These are phyloP conservation scores for Graphilbum fragrans DNA, from an alignment of 2,329 filamentous ascomycete species.

Conservation along the genomic window DNA sequence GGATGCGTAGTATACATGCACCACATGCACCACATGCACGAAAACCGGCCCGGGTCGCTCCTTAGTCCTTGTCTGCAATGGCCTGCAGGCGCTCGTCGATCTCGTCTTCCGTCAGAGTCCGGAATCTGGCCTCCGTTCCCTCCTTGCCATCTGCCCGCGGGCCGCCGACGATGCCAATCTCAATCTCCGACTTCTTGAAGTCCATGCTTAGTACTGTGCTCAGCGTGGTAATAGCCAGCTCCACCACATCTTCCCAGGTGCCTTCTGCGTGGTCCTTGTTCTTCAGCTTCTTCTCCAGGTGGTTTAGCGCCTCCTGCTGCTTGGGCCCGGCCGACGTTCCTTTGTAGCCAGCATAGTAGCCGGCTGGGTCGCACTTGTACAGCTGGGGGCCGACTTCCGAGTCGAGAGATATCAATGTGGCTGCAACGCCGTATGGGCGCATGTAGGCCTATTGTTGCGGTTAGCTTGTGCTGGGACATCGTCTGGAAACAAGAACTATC, in stretches of 20 bases:
- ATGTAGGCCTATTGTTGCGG: slow-evolving; percentile 61
- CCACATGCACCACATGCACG: no score
- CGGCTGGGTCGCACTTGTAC: slow-evolving; percentile 96
- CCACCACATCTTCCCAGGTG: slow-evolving; percentile 93
- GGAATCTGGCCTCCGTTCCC: slow-evolving; percentile 68
- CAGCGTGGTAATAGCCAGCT: slow-evolving; percentile 87
- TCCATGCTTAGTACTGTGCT: slow-evolving; percentile 97
- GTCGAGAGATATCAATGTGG: slow-evolving; percentile 88
- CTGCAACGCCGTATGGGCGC: slow-evolving; percentile 92
- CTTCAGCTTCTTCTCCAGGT: slow-evolving; percentile 98
- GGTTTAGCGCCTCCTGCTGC: slow-evolving; percentile 96
- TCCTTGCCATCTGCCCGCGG: slow-evolving; percentile 73
- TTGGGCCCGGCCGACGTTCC: slow-evolving; percentile 94
- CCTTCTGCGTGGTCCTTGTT: slow-evolving; percentile 94
- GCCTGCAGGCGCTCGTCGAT: slow-evolving; percentile 97
- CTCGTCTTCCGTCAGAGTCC: slow-evolving; percentile 88
- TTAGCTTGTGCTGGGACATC: slow-evolving; percentile 16
- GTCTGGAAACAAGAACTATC: neutral
- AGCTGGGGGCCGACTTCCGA: slow-evolving; percentile 86
- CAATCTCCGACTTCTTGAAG: slow-evolving; percentile 98
- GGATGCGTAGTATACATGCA: no score
- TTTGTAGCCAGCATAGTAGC: slow-evolving; percentile 98
- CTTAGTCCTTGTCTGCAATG: slow-evolving; percentile 91
- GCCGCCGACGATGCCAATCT: slow-evolving; percentile 93
- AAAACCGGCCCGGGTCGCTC: slow-evolving; percentile 2